Evolutionary conservation across 2,329 filamentous ascomycete species (phyloP), one percentile per base, ranked within the genome.

Genomic region (Neonectria ditissima): DNA sequence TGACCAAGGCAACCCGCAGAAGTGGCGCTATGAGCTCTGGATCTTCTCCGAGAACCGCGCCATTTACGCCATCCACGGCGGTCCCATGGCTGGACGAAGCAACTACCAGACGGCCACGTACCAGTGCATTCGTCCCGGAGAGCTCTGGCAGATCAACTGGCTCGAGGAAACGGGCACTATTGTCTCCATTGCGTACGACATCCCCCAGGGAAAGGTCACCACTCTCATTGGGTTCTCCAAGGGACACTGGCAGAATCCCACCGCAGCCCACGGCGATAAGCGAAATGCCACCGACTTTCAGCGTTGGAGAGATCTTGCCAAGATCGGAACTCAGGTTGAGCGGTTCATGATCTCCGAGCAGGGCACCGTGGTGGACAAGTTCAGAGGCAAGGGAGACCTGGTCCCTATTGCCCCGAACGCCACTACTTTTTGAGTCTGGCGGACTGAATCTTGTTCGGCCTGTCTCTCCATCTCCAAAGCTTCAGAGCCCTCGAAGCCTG

Each of bases 11-110:
- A 83, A 83, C 4, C 81, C 84, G 0, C 83, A 87, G 52, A 87
- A 86, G 72, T 89, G 86, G 86, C 81, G 84, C 1, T 88, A 88
- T 68, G 86, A 88, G 63, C 82, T 88, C 71, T 88, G 86, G 86
- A 87, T 87, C 74, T 84, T 84, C 69, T 85, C 81, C 20, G 75
- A 81, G 20, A 76, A 80, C 55, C 81, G 84, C 5, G 81, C 87
- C 54, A 82, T 88, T 60, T 88, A 88, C 67, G 81, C 81, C 22
- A 88, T 88, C 59, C 86, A 88, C 65, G 85, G 86, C 8, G 86
- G 86, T 0, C 86, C 86, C 3, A 89, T 89, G 86, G 81, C 82
- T 0, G 84, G 85, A 2, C 80, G 84, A 3, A 75, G 78, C 52
- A 87, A 86, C 73, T 86, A 81, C 70, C 84, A 87, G 67, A 79